Evolutionary conservation across 73 alveolate species (phyloP).

Genomic region (Paramecium octaurelia): DNA sequence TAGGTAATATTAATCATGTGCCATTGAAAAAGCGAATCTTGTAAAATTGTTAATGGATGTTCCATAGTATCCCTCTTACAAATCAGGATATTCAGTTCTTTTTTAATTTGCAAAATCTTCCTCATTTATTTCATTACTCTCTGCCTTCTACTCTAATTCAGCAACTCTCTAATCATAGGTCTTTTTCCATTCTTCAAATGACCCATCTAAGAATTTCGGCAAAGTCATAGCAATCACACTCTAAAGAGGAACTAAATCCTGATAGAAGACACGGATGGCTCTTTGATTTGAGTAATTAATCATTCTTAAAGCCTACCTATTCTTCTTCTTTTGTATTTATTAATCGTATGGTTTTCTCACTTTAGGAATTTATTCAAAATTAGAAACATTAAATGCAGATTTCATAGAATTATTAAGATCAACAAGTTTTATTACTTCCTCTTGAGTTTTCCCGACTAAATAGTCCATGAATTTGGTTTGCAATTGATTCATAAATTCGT

Average conservation of each 20-base stretch:
- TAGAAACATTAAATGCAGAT: background rate
- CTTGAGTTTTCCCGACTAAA: slow-evolving; percentile 68
- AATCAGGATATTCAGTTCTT: slow-evolving; percentile 57
- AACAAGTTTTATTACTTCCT: slow-evolving; percentile 58
- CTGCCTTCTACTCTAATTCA: background rate
- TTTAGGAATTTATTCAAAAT: background rate
- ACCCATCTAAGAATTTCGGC: slow-evolving; percentile 46
- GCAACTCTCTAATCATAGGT: slow-evolving; percentile 32
- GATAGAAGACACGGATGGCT: slow-evolving; percentile 13
- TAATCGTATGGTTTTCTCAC: background rate
- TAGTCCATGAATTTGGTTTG: slow-evolving; percentile 75
- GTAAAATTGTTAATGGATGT: slow-evolving; percentile 47
- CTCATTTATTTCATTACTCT: slow-evolving; percentile 53
- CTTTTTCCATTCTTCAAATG: slow-evolving; percentile 57
- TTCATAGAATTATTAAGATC: background rate
- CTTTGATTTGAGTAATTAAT: slow-evolving; percentile 38
- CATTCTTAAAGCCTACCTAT: slow-evolving; percentile 25
- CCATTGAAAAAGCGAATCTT: slow-evolving; percentile 60
- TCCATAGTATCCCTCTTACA: slow-evolving; percentile 35
- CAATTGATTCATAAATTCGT: slow-evolving; percentile 70
- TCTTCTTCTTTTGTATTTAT: slow-evolving; percentile 47
- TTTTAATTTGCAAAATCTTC: slow-evolving; percentile 38
- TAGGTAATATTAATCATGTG: slow-evolving; percentile 58
- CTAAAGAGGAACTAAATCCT: background rate
- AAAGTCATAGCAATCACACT: background rate